A percentile compares a stretch with the other conserved stretches of the same genome.
These are phyloP conservation scores for Beauveria sp. DNA, from an alignment of 2,329 filamentous ascomycete genomes.

Conservation along the genomic window DNA sequence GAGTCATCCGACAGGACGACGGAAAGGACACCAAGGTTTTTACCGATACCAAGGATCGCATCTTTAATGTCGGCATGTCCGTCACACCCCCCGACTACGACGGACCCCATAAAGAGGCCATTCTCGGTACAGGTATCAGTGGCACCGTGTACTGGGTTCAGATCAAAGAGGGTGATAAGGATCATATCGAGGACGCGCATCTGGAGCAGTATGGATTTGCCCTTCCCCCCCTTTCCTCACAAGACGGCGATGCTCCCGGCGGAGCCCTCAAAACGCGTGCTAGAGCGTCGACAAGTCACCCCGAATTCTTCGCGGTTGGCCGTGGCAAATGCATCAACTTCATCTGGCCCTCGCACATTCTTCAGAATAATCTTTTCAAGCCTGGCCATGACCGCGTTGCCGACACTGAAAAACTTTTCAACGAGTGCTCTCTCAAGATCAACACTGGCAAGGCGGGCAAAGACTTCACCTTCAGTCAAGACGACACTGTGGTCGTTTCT, in stretches of 20 bases:
- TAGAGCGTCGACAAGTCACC: constrained; percentile 79
- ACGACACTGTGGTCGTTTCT: constrained; percentile 89
- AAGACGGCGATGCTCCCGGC: constrained; percentile 85
- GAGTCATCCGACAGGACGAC: constrained; percentile 90
- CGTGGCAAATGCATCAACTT: constrained; percentile 95
- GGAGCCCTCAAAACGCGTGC: constrained; percentile 94
- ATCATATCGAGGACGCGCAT: constrained; percentile 69
- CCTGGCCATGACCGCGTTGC: constrained; percentile 60
- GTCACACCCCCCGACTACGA: constrained; percentile 52
- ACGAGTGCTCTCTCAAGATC: constrained; percentile 84
- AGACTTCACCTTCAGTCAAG: constrained; percentile 95
- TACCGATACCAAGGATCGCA: constrained; percentile 81
- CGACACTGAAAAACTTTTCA: constrained; percentile 80
- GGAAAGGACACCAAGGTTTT: constrained; percentile 89
- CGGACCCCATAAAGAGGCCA: constrained; percentile 61
- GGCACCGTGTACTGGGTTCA: constrained; percentile 95
- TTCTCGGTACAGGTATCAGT: constrained; percentile 88
- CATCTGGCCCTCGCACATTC: constrained; percentile 60
- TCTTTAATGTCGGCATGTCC: constrained; percentile 88
- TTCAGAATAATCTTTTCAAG: constrained; percentile 57
- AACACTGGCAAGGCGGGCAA: constrained; percentile 97
- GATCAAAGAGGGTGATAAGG: constrained; percentile 67
- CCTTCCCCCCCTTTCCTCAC: constrained; percentile 75
- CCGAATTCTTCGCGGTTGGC: constrained; percentile 90
- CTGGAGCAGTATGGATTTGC: constrained; percentile 82